Evolutionary conservation across 306 rosid species (phyloP), one percentile per base, ranked within the genome.

Genomic region (Aeschynomene evenia): DNA sequence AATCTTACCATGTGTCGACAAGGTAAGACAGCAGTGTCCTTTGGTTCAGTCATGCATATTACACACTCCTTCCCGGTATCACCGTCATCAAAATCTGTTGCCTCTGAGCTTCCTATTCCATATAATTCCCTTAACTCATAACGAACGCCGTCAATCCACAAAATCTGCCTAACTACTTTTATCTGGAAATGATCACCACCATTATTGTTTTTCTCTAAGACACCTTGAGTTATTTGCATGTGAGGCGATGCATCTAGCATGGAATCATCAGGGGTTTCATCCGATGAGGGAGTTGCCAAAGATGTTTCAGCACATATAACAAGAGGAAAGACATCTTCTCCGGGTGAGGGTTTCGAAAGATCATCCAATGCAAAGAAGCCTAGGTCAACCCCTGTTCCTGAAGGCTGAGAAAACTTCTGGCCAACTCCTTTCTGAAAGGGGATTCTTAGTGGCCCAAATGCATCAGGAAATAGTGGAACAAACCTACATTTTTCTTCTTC

Each of bases 11-110:
- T 84, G 78, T 94, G 99, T 52, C 99, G 87, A 70, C 97, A 91
- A 56, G 99, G 99, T 65, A 94, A 74, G 21, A 91, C 87, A 39
- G 91, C 90, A 10, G 96, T 91, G 73, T 89, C 96, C 79, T 89
- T 94, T 29, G 92, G 88, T 80, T 95, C 91, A 1, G 95, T 87
- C 96, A 95, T 88, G 92, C 99, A 95, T 66, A 95, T 87, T n/a
- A 89, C 95, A 54, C 99, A 94, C 71, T 94, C 99, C 85, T 85
- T 85, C 60, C 92, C 95, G 6, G 82, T 42, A 77, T 87, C 96
- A 75, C 31, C 78, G 71, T 85, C 85, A 48, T 80, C 86, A 72
- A 88, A 86, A 80, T 76, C 86, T 71, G 77, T 84, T 10, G 68
- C 84, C 15, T 77, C 75, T 4, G 96, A 91, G 73, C 75, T 83